phyloP scores from a whole-genome alignment of 495 filamentous ascomycete genomes.

The Evernia prunastri region DNA sequence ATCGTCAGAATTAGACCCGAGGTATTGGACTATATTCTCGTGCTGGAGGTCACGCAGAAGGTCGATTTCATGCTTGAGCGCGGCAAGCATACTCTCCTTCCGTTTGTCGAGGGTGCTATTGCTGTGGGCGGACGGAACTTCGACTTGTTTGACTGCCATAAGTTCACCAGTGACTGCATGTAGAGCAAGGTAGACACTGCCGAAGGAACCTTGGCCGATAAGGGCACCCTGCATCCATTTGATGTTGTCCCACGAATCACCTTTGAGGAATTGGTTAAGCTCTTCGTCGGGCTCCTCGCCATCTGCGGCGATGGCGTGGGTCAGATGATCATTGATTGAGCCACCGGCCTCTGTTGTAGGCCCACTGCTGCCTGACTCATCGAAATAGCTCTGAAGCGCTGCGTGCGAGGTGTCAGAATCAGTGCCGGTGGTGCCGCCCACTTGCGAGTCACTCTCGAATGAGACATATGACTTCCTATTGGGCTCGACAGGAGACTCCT shows the following conservation, averaged over 20 bases:
- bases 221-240: conserved; percentile 99
- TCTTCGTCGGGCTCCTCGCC: conserved; percentile 80
- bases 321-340: conserved; percentile 63
- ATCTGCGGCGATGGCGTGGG: conserved; percentile 59
- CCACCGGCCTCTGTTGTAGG: conserved; percentile 55
- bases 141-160: conserved; percentile 98
- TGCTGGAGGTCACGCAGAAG: conserved; percentile 92
- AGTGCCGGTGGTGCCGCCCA: conserved; percentile 47
- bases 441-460: conserved; percentile 76
- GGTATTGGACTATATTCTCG: conserved; percentile 95
- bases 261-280: conserved; percentile 75
- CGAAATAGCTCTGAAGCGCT: conserved; percentile 70
- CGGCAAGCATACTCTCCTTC: conserved; percentile 97
- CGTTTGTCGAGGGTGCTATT: conserved; percentile 77
- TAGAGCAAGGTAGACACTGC: conserved; percentile 92
- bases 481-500: conserved; percentile 83
- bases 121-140: conserved; percentile 67
- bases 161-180: conserved; percentile 96
- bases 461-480: conserved; percentile 96
- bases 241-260: conserved; percentile 88
- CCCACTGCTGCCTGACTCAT: conserved; percentile 69
- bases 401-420: conserved; percentile 60
- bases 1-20: conserved; percentile 85
- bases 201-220: conserved; percentile 95
- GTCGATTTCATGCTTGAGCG: conserved; percentile 91